These are phyloP conservation scores for Rhizopogon salebrosus DNA, from an alignment of 768 basidiomycete genomes.

Conservation along the genomic window DNA sequence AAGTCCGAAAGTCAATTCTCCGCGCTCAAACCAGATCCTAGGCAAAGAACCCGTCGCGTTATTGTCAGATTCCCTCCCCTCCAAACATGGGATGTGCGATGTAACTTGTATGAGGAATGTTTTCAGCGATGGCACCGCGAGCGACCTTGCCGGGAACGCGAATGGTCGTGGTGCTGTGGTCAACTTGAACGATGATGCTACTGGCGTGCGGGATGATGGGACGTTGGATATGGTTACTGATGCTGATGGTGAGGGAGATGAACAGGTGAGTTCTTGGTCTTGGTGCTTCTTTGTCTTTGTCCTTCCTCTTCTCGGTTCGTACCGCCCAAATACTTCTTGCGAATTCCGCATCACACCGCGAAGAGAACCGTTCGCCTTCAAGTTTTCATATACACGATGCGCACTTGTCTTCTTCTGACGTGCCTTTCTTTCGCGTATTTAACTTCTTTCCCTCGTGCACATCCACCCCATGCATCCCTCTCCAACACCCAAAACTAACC, in stretches of 20 bases:
- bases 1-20: neutral
- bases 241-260: constrained; percentile 60
- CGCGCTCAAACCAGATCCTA: too few species aligned
- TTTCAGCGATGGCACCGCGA: neutral
- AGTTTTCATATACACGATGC: neutral
- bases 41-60: constrained; percentile 9
- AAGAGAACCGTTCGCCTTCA: too few species aligned
- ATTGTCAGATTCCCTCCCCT: constrained; percentile 13
- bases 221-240: constrained; percentile 70
- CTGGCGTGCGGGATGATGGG: constrained; percentile 36
- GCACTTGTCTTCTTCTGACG: too few species aligned
- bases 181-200: constrained; percentile 13
- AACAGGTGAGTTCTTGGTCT: constrained; percentile 46
- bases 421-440: neutral
- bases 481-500: neutral
- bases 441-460: too few species aligned
- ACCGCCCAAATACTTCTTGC: neutral
- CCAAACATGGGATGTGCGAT: neutral
- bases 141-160: neutral
- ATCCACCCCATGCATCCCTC: too few species aligned
- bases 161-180: too few species aligned
- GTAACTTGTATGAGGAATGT: neutral
- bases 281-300: constrained; percentile 2
- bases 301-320: neutral
- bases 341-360: too few species aligned